Percentiles rank a stretch among this genome's conserved stretches.
phyloP scores from a whole-genome alignment of 768 basidiomycete species.

The Lactarius sp. region DNA sequence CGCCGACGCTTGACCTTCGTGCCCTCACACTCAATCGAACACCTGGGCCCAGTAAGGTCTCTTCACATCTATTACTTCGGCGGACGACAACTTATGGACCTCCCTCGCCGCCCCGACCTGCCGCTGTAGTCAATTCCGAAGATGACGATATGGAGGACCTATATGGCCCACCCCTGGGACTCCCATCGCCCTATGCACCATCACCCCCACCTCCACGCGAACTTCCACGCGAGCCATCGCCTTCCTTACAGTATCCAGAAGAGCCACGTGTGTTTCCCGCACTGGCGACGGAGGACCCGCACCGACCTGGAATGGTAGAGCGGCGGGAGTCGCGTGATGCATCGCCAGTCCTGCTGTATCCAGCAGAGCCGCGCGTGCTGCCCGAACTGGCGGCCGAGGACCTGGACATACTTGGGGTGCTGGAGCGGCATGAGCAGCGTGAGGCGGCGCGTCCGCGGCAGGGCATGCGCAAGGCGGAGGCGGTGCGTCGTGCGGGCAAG shows the following conservation, averaged over 20 bases:
- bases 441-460: conserved; percentile 12
- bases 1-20: conserved; percentile 18
- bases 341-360: not conserved
- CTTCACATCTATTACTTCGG: not conserved
- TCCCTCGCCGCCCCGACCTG: not conserved
- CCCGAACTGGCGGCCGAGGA: conserved; percentile 16
- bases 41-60: not conserved
- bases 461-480: conserved; percentile 14
- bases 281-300: conserved; percentile 1
- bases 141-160: conserved; percentile 17
- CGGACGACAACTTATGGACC: not conserved
- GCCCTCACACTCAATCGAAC: conserved; percentile 10
- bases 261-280: not conserved
- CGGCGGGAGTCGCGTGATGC: not conserved
- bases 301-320: not conserved
- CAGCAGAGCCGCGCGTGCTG: not conserved
- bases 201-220: not conserved
- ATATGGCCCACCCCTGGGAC: not conserved
- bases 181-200: not conserved
- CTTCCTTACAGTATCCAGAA: not conserved
- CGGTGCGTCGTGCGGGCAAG: conserved; percentile 2
- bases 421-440: conserved; percentile 17
- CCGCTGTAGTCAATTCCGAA: not conserved
- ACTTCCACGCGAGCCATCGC: not conserved
- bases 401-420: conserved; percentile 4